Evolutionary conservation across 2,329 filamentous ascomycete species (phyloP).

Genomic region (Zopfia rhizophila): DNA sequence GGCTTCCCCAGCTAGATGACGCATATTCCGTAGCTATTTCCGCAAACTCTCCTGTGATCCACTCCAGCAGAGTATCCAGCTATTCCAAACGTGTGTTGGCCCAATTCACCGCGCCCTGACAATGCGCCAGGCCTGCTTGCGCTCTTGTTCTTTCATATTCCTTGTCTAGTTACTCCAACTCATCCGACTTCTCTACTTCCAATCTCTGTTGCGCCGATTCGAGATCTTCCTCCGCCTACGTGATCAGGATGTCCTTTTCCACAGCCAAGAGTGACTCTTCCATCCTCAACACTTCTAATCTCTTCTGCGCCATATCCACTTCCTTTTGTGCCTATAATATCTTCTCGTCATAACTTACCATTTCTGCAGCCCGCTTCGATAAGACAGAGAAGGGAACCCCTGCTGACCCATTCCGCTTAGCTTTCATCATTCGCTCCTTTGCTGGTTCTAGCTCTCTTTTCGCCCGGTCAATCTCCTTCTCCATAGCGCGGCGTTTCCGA

Average conservation of each 20-base stretch:
- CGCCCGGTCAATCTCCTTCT: slow-evolving; percentile 8
- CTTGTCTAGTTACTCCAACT: slow-evolving; percentile 4
- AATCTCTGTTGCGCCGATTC: slow-evolving; percentile 9
- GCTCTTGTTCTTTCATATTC: slow-evolving; percentile 1
- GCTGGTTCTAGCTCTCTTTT: slow-evolving; percentile 9
- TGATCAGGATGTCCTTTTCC: slow-evolving; percentile 5
- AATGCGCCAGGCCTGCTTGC: slow-evolving; percentile 1
- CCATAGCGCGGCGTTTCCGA: slow-evolving; percentile 3
- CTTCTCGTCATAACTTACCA: slow-evolving; percentile 5
- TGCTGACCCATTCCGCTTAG: slow-evolving; percentile 9
- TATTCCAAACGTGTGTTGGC: slow-evolving; percentile 8
- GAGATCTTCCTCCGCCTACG: slow-evolving; percentile 10
- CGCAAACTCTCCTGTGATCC: slow-evolving; percentile 9
- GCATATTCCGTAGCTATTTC: slow-evolving; percentile 10
- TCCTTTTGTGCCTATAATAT: slow-evolving; percentile 11
- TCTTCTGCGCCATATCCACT: slow-evolving; percentile 10
- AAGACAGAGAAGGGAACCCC: slow-evolving; percentile 3
- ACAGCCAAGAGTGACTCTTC: slow-evolving; percentile 1
- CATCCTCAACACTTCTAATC: slow-evolving; percentile 6
- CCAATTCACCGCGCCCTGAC: slow-evolving; percentile 5
- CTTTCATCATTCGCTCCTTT: slow-evolving; percentile 9
- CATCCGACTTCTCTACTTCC: slow-evolving; percentile 11
- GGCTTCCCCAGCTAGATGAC: slow-evolving; percentile 5
- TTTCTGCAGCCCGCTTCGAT: not conserved
- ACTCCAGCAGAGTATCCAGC: slow-evolving; percentile 12